Evolutionary conservation across 306 rosid species (phyloP).

Genomic region (Urtica urens): DNA sequence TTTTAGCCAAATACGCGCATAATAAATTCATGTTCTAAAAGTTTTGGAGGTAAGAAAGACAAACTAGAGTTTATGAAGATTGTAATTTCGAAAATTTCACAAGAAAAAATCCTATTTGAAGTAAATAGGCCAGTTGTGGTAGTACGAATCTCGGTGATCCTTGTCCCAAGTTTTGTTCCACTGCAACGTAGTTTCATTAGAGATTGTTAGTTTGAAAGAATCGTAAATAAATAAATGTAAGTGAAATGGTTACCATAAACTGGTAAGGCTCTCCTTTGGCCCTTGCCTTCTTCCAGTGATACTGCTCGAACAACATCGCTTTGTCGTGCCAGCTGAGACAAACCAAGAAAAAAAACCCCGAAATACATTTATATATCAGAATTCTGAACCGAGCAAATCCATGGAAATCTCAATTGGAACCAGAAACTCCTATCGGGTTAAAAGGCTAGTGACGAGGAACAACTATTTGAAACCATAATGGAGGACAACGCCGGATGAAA

Average conservation of each 20-base stretch:
- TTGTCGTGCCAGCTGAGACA: slow-evolving; percentile 80
- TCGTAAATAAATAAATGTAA: neutral
- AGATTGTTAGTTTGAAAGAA: no score
- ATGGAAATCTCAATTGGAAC: neutral
- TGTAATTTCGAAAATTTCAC: slow-evolving; percentile 3
- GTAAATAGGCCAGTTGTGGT: slow-evolving; percentile 63
- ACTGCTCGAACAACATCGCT: slow-evolving; percentile 65
- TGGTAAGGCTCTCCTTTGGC: slow-evolving; percentile 57
- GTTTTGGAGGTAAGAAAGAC: no score
- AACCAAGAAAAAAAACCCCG: no score
- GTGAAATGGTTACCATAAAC: slow-evolving; percentile 35
- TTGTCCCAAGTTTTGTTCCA: slow-evolving; percentile 76
- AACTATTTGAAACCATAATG: neutral
- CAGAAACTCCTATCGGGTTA: neutral
- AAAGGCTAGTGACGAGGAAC: neutral
- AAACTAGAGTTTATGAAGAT: slow-evolving; percentile 3
- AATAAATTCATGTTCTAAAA: no score
- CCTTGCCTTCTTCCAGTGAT: slow-evolving; percentile 79
- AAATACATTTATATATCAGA: no score
- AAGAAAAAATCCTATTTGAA: slow-evolving; percentile 40
- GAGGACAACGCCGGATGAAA: no score
- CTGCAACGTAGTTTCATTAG: no score
- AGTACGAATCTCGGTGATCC: slow-evolving; percentile 50
- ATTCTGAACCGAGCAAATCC: slow-evolving; percentile 3
- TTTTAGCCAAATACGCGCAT: no score